A percentile compares a stretch with the other conserved stretches of the same genome.
These are phyloP conservation scores for Rhynchosporium graminicola DNA, from an alignment of 2,329 filamentous ascomycete genomes.

Conservation along the genomic window DNA sequence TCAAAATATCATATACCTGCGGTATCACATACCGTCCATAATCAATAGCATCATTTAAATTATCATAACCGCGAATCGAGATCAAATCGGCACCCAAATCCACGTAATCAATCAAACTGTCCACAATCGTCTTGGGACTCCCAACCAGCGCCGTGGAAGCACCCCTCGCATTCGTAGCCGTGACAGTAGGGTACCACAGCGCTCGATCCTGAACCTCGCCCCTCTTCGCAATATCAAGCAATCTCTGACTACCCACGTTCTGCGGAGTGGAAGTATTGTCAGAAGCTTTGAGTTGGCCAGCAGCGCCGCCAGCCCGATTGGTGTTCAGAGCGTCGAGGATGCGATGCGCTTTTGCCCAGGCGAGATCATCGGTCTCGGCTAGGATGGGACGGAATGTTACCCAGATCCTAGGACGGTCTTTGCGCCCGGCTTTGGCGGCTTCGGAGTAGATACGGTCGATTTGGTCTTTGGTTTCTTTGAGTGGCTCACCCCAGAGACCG, in stretches of 20 bases:
- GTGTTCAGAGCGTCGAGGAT: constrained; percentile 54
- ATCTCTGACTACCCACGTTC: constrained; percentile 59
- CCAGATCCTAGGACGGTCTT: constrained; percentile 60
- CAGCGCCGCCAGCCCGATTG: constrained; percentile 40
- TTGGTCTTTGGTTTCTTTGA: constrained; percentile 64
- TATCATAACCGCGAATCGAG: constrained; percentile 62
- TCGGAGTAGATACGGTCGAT: constrained; percentile 61
- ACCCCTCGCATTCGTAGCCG: constrained; percentile 59
- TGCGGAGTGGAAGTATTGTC: constrained; percentile 52
- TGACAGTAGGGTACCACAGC: constrained; percentile 64
- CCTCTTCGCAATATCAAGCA: constrained; percentile 57
- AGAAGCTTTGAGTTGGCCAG: constrained; percentile 40
- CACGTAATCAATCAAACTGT: constrained; percentile 59
- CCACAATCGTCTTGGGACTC: constrained; percentile 52
- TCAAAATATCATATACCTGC: constrained; percentile 45
- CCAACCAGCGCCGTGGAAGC: constrained; percentile 61
- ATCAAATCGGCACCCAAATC: constrained; percentile 58
- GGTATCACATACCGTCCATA: constrained; percentile 59
- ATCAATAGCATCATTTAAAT: constrained; percentile 59
- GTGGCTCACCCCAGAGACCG: constrained; percentile 63
- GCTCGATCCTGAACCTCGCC: constrained; percentile 62
- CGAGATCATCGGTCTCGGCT: constrained; percentile 62
- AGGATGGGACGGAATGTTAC: constrained; percentile 63
- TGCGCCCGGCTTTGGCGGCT: constrained; percentile 56
- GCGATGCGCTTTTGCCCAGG: constrained; percentile 60